Conservation (phyloP, 2,329 filamentous ascomycete genomes). For the Trichothecium sympodiale region DNA sequence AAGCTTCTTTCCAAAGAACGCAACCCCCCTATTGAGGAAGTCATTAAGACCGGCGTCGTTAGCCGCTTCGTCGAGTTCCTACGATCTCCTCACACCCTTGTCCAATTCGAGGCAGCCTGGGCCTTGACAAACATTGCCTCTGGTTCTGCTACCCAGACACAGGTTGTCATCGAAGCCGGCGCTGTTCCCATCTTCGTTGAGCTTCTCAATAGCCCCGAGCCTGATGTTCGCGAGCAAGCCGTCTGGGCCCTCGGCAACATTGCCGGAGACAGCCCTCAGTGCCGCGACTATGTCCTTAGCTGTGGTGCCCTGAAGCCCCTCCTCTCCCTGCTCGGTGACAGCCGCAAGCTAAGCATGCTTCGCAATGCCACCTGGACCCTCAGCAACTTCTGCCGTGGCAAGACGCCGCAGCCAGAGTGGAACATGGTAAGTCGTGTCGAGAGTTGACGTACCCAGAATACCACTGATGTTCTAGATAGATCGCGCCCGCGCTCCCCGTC, state of each 20-base stretch:
- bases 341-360: conserved; percentile 98
- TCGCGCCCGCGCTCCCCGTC: conserved; percentile 86
- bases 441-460: not conserved
- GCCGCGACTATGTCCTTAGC: conserved; percentile 90
- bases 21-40: conserved; percentile 97
- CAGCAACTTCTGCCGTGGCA: conserved; percentile 99
- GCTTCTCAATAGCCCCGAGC: conserved; percentile 87
- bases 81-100: conserved; percentile 90
- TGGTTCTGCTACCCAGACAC: conserved; percentile 89
- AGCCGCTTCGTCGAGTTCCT: conserved; percentile 97
- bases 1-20: conserved; percentile 98
- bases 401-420: conserved; percentile 98
- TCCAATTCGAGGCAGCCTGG: conserved; percentile 99
- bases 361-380: conserved; percentile 97
- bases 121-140: conserved; percentile 98
- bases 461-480: conserved; percentile 39
- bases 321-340: conserved; percentile 82
- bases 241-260: conserved; percentile 99
- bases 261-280: conserved; percentile 93
- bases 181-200: conserved; percentile 98
- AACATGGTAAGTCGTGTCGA: conserved; percentile 57
- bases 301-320: conserved; percentile 87
- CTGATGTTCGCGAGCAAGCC: conserved; percentile 94
- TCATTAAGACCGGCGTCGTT: conserved; percentile 98
- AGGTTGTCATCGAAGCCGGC: conserved; percentile 96